Conservation (phyloP, 495 filamentous ascomycete species). For the Aspergillus biplanus region DNA sequence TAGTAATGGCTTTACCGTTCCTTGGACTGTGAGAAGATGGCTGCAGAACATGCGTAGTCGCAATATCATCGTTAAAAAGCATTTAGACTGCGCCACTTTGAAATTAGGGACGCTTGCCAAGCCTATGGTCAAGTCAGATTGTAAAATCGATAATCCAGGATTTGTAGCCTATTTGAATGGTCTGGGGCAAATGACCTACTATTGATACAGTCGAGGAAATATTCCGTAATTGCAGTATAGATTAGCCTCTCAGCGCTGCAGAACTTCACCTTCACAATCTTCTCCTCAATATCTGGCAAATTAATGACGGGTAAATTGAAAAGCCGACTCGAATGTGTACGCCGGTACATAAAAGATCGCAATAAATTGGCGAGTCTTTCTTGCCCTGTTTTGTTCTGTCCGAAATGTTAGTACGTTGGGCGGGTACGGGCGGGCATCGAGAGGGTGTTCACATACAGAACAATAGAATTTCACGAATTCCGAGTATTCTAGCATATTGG, state of each 20-base stretch:
- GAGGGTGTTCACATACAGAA: too few relatives aligned
- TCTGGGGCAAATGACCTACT: slow-evolving; percentile 9
- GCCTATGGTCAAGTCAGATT: slow-evolving; percentile 9
- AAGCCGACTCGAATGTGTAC: slow-evolving; percentile 55
- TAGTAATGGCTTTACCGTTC: slow-evolving; percentile 46
- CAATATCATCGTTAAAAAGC: slow-evolving; percentile 44
- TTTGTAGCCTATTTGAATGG: too few relatives aligned
- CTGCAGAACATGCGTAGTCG: slow-evolving; percentile 55
- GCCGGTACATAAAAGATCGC: slow-evolving; percentile 52
- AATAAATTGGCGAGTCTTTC: too few relatives aligned
- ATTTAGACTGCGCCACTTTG: slow-evolving; percentile 24
- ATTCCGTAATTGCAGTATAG: slow-evolving; percentile 46
- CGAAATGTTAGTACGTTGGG: too few relatives aligned
- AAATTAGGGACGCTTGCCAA: not conserved
- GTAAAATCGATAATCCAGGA: too few relatives aligned
- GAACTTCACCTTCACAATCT: slow-evolving; percentile 44
- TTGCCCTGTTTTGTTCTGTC: too few relatives aligned
- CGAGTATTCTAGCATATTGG: slow-evolving; percentile 40
- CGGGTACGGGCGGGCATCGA: too few relatives aligned
- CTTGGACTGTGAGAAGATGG: slow-evolving; percentile 55
- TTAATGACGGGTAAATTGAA: slow-evolving; percentile 59
- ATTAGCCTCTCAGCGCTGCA: slow-evolving; percentile 51
- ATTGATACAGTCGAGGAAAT: slow-evolving; percentile 44
- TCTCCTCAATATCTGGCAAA: slow-evolving; percentile 48
- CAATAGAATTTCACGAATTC: slow-evolving; percentile 56